phyloP scores from a whole-genome alignment of 331 rosid genomes.

The Saraca asoca region DNA sequence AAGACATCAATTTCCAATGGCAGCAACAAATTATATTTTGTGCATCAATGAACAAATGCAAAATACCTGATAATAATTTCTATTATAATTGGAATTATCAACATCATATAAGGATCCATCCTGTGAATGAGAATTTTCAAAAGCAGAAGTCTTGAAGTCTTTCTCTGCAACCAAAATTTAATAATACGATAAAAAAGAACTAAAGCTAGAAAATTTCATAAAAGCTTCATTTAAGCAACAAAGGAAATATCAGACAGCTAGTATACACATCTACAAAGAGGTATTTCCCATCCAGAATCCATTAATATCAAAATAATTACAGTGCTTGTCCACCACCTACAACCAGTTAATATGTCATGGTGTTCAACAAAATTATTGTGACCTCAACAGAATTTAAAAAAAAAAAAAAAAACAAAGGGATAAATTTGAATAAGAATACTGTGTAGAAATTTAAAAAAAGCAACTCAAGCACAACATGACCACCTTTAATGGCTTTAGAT shows the following conservation, averaged over 20 bases:
- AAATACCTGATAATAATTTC: slow-evolving; percentile 68
- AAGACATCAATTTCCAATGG: slow-evolving; percentile 22
- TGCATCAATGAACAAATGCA: slow-evolving; percentile 22
- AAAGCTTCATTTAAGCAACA: not conserved
- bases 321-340: no score
- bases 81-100: slow-evolving; percentile 49
- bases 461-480: no score
- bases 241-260: not conserved
- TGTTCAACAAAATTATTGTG: no score
- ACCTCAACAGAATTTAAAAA: no score
- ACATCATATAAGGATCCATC: slow-evolving; percentile 50
- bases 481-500: no score
- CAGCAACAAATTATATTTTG: slow-evolving; percentile 11
- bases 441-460: no score
- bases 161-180: slow-evolving; percentile 55
- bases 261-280: no score
- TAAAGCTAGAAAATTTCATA: not conserved
- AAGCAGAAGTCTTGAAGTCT: slow-evolving; percentile 42
- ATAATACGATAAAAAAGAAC: not conserved
- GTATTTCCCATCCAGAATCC: no score
- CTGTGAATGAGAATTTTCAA: slow-evolving; percentile 52
- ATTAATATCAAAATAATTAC: no score
- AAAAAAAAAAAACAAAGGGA: not conserved
- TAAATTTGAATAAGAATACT: not conserved
- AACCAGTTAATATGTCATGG: no score